A percentile compares a stretch with the other conserved stretches of the same genome.
phyloP scores from a whole-genome alignment of 495 filamentous ascomycete genomes.

The Penicillium longicatenatum region DNA sequence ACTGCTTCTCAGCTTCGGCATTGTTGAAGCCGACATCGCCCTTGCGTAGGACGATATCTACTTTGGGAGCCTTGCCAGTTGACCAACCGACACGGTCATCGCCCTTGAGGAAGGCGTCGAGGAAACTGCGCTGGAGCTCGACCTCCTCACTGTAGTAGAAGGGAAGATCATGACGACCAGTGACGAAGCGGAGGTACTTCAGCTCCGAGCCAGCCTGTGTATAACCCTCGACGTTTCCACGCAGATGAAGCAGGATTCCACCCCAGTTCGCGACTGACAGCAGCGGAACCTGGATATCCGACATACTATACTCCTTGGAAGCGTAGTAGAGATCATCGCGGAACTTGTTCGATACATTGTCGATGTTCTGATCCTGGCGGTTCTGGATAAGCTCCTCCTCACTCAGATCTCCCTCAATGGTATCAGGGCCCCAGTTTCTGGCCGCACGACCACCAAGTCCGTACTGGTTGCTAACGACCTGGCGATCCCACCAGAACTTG shows the following conservation, averaged over 20 bases:
- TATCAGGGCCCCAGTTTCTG: constrained; percentile 50
- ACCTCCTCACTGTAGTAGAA: constrained; percentile 70
- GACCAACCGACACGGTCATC: constrained; percentile 62
- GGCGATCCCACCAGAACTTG: constrained; percentile 65
- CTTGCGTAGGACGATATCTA: constrained; percentile 59
- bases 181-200: constrained; percentile 67
- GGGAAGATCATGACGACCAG: constrained; percentile 68
- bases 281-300: constrained; percentile 61
- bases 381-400: constrained; percentile 62
- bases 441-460: constrained; percentile 45
- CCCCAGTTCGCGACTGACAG: constrained; percentile 66
- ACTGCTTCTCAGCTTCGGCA: constrained; percentile 54
- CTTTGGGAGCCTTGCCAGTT: constrained; percentile 58
- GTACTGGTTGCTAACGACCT: constrained; percentile 64
- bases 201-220: constrained; percentile 56
- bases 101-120: constrained; percentile 68
- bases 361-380: constrained; percentile 59
- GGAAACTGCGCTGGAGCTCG: constrained; percentile 63
- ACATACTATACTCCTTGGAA: constrained; percentile 57
- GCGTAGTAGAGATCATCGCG: constrained; percentile 64
- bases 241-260: constrained; percentile 59
- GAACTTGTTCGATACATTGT: constrained; percentile 56
- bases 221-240: constrained; percentile 65
- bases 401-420: constrained; percentile 61
- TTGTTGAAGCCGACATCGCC: constrained; percentile 66